phyloP scores from a whole-genome alignment of 2,329 filamentous ascomycete genomes.

The Atkinsonella texensis region DNA sequence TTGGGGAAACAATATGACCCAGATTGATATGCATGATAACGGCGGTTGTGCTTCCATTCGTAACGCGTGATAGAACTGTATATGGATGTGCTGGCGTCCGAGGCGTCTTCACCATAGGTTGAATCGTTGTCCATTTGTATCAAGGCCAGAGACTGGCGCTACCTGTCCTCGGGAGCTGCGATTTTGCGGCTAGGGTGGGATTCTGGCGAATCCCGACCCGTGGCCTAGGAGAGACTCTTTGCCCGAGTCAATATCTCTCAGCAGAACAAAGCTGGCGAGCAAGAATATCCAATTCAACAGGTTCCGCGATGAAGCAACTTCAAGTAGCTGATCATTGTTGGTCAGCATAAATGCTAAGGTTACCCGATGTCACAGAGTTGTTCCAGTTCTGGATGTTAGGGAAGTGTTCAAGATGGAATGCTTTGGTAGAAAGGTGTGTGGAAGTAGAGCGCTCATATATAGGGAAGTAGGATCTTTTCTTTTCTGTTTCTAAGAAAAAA shows the following conservation, averaged over 20 bases:
- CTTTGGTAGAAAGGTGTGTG: too few relatives aligned
- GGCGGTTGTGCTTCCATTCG: conserved; percentile 27
- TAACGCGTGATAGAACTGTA: conserved; percentile 23
- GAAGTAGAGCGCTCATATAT: too few relatives aligned
- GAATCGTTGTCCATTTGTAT: conserved; percentile 8
- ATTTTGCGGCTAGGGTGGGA: not conserved
- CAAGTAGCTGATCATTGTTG: too few relatives aligned
- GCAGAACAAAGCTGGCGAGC: too few relatives aligned
- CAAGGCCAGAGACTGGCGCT: not conserved
- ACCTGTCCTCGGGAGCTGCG: not conserved
- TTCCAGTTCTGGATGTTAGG: too few relatives aligned
- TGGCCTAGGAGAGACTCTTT: not conserved
- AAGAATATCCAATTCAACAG: too few relatives aligned
- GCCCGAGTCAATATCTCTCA: not conserved
- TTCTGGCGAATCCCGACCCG: not conserved
- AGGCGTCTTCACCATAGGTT: conserved; percentile 7
- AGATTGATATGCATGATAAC: conserved; percentile 27
- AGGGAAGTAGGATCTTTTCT: too few relatives aligned
- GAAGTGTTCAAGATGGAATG: too few relatives aligned
- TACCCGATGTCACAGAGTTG: too few relatives aligned
- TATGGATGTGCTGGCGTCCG: conserved; percentile 15
- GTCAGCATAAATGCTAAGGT: too few relatives aligned
- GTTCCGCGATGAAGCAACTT: too few relatives aligned
- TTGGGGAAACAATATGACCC: conserved; percentile 26
- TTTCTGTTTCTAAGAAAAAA: too few relatives aligned